Evolutionary conservation across 164 flowering plant genomes (phyloP), one percentile per base, ranked within the genome.

Genomic region (Saururus chinensis): DNA sequence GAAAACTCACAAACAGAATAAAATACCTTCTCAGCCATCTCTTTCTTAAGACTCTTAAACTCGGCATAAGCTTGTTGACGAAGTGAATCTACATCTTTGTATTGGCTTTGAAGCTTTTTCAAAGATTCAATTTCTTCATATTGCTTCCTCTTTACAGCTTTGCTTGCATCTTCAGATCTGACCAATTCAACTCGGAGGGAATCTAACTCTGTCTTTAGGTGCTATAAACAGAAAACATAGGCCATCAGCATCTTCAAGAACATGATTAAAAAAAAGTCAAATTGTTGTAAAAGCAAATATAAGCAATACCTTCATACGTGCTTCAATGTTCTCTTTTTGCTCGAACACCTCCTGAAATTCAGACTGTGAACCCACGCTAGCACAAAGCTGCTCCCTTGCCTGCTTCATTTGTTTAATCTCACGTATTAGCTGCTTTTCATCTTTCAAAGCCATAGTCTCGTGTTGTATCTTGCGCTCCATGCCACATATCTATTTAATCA

Each of bases 321-420:
- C 88, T 71, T 84, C 95, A 64, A 63, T 64, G 73, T 71, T 71
- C 17, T 77, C 87, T 76, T 70, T 80, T 69, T 83, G 79, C 57
- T 81, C 84, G 61, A 83, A 57, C 14, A 86, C 84, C 67, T 75
- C 82, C 72, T 82, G 80, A 66, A 79, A 64, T 68, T 83, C 89
- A 60, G 78, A 81, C 69, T 77, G 80, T 51, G 69, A 69, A 53
- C 83, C 81, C 72, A 76, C 68, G 60, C 71, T 76, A 35, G 87
- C 75, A 58, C 78, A 71, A 16, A 82, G 66, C 63, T 84, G 79
- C 40, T 82, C 89, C 9, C 88, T 83, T 25, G 45, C 64, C 53
- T 72, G 73, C 72, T 81, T 91, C 79, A 85, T 66, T 71, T 79
- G 85, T 69, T 88, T 86, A 63, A 91, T 88, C 65, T 86, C 92